These are phyloP conservation scores for Rubia tinctorum DNA, from an alignment of 305 asterid species.

Conservation along the genomic window DNA sequence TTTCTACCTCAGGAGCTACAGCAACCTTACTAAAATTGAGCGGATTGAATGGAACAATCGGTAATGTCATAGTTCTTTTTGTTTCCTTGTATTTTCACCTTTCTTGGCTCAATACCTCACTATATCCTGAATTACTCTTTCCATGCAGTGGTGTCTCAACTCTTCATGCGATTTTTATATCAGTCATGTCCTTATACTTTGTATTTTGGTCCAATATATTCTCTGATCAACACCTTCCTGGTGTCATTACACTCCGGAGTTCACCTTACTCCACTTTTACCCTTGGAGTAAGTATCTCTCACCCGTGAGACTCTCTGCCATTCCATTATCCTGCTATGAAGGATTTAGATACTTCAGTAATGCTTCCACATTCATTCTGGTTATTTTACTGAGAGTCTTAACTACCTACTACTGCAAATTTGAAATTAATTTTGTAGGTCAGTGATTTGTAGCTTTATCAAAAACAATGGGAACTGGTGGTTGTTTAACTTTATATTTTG, in stretches of 20 bases:
- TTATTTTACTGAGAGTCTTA: neutral
- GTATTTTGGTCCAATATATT: conserved; percentile 89
- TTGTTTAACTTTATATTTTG: neutral
- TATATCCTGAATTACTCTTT: conserved; percentile 27
- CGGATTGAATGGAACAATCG: conserved; percentile 91
- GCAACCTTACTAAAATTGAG: conserved; percentile 75
- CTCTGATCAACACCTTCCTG: conserved; percentile 56
- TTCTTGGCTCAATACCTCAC: conserved; percentile 36
- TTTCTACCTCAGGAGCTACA: conserved; percentile 64
- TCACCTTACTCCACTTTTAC: conserved; percentile 73
- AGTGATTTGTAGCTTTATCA: neutral
- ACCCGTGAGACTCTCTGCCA: neutral
- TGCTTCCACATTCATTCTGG: neutral
- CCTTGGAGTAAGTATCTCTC: conserved; percentile 63
- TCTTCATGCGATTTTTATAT: conserved; percentile 80
- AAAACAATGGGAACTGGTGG: neutral
- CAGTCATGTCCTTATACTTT: conserved; percentile 68
- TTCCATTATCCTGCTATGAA: neutral
- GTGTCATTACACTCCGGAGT: conserved; percentile 59
- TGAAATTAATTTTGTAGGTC: neutral
- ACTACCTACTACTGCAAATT: no score
- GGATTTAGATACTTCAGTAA: neutral
- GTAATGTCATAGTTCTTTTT: conserved; percentile 34
- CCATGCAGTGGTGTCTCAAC: conserved; percentile 86
- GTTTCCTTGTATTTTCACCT: neutral